These are phyloP conservation scores for Raffaelea arxii DNA, from an alignment of 2,329 filamentous ascomycete species.

Conservation along the genomic window DNA sequence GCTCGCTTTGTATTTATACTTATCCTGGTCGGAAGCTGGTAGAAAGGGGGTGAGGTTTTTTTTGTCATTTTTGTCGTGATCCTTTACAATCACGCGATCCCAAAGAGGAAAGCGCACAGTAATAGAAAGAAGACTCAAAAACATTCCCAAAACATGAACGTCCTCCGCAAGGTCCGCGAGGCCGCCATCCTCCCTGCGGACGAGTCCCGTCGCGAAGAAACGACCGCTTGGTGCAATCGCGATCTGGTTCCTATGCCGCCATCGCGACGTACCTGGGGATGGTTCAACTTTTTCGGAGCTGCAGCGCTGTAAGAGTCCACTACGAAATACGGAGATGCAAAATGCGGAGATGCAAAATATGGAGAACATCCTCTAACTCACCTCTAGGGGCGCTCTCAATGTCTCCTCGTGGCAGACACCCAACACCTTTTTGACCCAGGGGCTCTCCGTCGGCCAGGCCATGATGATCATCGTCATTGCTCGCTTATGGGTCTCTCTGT, in stretches of 20 bases:
- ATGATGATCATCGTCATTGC: conserved; percentile 37
- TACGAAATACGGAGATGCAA: no score
- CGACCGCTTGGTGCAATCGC: conserved; percentile 11
- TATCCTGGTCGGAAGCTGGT: no score
- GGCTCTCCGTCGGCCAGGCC: conserved; percentile 35
- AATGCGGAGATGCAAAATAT: no score
- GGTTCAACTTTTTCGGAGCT: conserved; percentile 8
- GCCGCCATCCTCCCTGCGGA: not conserved
- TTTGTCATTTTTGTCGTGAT: not conserved
- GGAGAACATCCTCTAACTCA: no score
- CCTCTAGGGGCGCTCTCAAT: conserved; percentile 8
- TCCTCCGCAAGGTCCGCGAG: not conserved
- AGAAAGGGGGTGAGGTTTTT: not conserved
- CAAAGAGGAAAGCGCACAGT: no score
- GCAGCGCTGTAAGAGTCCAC: not conserved
- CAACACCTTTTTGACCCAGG: conserved; percentile 13
- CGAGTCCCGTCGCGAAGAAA: conserved; percentile 7
- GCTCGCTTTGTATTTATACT: no score
- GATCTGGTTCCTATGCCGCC: conserved; percentile 14
- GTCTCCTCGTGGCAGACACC: conserved; percentile 10
- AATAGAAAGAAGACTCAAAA: not conserved
- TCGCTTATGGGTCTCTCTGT: conserved; percentile 29
- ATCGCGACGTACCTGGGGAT: conserved; percentile 11
- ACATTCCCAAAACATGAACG: not conserved
- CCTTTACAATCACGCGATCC: not conserved